Conservation (phyloP, 441 rosid species). For the Bruguiera hainesii region DNA sequence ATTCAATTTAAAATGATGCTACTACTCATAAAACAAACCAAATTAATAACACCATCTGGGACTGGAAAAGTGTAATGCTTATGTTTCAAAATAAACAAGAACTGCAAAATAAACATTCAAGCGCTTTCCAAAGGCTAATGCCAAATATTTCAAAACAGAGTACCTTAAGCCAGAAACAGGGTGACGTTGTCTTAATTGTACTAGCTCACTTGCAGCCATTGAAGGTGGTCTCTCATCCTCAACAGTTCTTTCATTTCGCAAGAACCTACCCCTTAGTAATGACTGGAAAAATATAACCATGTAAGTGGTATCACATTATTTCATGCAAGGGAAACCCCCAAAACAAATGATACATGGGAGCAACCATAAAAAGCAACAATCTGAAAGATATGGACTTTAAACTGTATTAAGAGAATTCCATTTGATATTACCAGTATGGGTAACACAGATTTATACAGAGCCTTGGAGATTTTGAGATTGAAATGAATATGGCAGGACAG, state of each 20-base stretch:
- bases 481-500: no score
- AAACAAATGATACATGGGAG: no score
- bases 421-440: no score
- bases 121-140: constrained; percentile 2
- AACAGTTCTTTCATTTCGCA: constrained; percentile 77
- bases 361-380: no score
- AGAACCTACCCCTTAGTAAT: constrained; percentile 90
- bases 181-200: constrained; percentile 83
- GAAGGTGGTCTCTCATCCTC: constrained; percentile 85
- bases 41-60: no score
- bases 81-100: not conserved
- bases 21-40: no score
- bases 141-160: not conserved
- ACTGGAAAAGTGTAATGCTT: no score
- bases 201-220: constrained; percentile 76
- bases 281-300: constrained; percentile 48
- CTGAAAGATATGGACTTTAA: no score
- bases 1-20: no score
- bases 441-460: no score
- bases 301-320: not conserved
- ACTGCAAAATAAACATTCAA: not conserved
- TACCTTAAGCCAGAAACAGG: constrained; percentile 96
- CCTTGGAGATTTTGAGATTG: no score
- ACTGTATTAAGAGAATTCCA: no score
- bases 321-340: not conserved